A percentile compares a stretch with the other conserved stretches of the same genome.
phyloP scores from a whole-genome alignment of 345 rosid genomes.

The Syzygium oleosum region DNA sequence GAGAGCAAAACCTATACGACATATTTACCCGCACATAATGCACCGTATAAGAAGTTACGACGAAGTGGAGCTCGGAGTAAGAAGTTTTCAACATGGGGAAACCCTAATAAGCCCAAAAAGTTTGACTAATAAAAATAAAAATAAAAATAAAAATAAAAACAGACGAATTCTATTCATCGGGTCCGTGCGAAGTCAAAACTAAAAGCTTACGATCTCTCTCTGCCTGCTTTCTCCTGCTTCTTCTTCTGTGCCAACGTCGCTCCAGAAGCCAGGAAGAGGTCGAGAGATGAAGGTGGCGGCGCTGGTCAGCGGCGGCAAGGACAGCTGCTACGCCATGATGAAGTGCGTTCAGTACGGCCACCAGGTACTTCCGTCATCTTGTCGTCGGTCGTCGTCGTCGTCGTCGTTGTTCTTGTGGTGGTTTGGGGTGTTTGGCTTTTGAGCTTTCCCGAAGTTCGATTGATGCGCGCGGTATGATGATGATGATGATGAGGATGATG shows the following conservation, averaged over 20 bases:
- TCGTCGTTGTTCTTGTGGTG: neutral
- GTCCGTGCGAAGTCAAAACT: neutral
- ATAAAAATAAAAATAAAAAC: neutral
- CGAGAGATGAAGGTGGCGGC: slow-evolving; percentile 90
- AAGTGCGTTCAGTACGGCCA: slow-evolving; percentile 80
- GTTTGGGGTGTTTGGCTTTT: neutral
- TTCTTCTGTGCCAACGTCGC: neutral
- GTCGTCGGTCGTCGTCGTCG: too few species aligned
- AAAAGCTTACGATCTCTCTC: neutral
- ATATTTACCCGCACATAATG: too few species aligned
- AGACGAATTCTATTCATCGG: neutral
- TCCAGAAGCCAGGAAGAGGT: neutral
- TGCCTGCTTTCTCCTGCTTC: neutral
- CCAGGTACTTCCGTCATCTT: slow-evolving; percentile 30
- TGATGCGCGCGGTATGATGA: neutral
- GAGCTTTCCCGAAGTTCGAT: neutral
- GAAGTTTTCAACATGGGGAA: neutral
- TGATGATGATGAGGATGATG: neutral
- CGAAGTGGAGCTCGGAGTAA: too few species aligned
- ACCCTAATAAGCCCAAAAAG: neutral
- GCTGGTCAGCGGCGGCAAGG: slow-evolving; percentile 94
- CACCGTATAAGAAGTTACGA: too few species aligned
- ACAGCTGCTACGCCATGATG: slow-evolving; percentile 94
- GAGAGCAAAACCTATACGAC: too few species aligned
- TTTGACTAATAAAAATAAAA: too few species aligned